Evolutionary conservation across 2,329 filamentous ascomycete genomes (phyloP).

Genomic region (Ophiobolus disseminans): DNA sequence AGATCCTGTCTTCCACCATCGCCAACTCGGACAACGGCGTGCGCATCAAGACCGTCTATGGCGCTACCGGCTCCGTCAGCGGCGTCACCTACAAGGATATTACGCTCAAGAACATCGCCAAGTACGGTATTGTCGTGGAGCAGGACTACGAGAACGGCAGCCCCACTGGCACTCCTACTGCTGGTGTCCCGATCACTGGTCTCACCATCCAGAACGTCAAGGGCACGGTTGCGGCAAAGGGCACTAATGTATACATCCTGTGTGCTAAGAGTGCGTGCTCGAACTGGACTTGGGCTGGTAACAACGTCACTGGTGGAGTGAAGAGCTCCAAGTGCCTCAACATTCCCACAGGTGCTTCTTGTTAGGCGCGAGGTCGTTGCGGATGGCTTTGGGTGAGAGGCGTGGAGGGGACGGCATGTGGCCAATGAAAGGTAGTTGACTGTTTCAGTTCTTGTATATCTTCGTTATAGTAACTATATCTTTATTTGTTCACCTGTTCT

Average conservation of each 20-base stretch:
- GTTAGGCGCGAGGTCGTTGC: conserved; percentile 25
- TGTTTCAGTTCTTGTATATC: conserved; percentile 2
- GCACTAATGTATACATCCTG: conserved; percentile 59
- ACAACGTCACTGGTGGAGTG: conserved; percentile 50
- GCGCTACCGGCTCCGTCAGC: conserved; percentile 59
- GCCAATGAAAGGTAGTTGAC: background rate
- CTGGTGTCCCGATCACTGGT: conserved; percentile 56
- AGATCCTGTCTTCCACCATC: conserved; percentile 58
- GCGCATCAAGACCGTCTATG: conserved; percentile 65
- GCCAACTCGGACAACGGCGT: conserved; percentile 63
- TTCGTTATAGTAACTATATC: conserved; percentile 2
- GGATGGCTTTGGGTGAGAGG: background rate
- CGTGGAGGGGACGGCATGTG: background rate
- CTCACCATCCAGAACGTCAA: conserved; percentile 52
- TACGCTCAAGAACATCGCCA: conserved; percentile 52
- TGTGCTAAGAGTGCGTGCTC: conserved; percentile 62
- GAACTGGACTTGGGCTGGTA: conserved; percentile 62
- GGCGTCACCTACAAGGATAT: conserved; percentile 59
- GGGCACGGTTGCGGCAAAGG: conserved; percentile 45
- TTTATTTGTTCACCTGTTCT: background rate
- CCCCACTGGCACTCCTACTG: conserved; percentile 55
- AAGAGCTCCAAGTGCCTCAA: conserved; percentile 41
- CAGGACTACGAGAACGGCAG: conserved; percentile 61
- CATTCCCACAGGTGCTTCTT: conserved; percentile 47
- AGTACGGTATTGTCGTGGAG: conserved; percentile 61